Conservation (phyloP, 495 filamentous ascomycete genomes). For the Hypomontagnella submonticulosa region DNA sequence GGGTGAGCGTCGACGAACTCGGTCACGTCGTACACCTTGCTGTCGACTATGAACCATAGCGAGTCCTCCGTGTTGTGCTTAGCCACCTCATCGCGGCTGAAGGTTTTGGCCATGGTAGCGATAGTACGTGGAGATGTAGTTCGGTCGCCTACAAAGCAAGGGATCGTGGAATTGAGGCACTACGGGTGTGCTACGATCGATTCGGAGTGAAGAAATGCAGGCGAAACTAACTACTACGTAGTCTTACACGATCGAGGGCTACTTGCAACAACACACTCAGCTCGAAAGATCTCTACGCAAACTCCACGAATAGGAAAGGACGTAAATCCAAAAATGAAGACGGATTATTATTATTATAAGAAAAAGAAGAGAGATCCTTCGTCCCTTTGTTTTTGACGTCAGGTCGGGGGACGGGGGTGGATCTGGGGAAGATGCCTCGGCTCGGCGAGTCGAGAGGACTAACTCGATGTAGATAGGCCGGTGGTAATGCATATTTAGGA, state of each 20-base stretch:
- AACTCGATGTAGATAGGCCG: background rate
- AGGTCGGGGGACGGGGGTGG: constrained; percentile 5
- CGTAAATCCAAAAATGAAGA: constrained; percentile 1
- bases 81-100: constrained; percentile 81
- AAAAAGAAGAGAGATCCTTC: background rate
- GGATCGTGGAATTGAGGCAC: no score
- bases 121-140: background rate
- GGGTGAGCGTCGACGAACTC: constrained; percentile 94
- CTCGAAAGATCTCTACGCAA: background rate
- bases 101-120: constrained; percentile 54
- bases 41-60: constrained; percentile 84
- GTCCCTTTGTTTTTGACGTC: constrained; percentile 24
- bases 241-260: background rate
- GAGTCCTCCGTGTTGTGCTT: constrained; percentile 86
- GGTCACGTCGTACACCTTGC: constrained; percentile 90
- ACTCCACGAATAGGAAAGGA: constrained; percentile 7
- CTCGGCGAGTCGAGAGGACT: constrained; percentile 6
- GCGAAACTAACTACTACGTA: no score
- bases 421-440: constrained; percentile 35
- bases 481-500: constrained; percentile 22
- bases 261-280: constrained; percentile 1
- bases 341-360: constrained; percentile 11
- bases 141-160: no score
- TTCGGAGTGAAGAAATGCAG: no score
- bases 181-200: no score